Base-by-base conservation (phyloP, 768 basidiomycete species). In the Clavulina sp. region DNA sequence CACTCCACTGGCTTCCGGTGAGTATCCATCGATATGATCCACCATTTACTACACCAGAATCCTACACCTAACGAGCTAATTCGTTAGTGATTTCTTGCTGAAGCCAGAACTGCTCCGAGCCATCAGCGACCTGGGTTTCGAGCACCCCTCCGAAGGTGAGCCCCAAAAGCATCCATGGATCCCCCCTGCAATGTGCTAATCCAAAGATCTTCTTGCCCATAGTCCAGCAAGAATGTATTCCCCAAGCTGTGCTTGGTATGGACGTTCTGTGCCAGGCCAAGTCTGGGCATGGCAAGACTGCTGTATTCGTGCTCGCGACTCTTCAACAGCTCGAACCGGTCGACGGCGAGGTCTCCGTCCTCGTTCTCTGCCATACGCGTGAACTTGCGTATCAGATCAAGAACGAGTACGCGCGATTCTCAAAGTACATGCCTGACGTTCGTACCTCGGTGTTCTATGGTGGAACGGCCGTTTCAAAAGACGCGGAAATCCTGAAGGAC, bases 211-310 rank as follows among this genome's bases (percentile, higher is more conserved):
- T 31, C 18, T 21, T 32, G 19, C 34, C 16, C 56, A 16, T 61
- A 97, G 95, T 99, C 57, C 95, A 99, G 71, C 95, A 99, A 73
- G 95, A 99, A 73, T 97, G 95, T 68, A 97, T 99, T 60, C 95
- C 95, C 41, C 95, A 99, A 70, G 93, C 95, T 53, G 95, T 99
- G 60, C 75, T 99, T 50, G 95, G 95, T 56, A 97, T 96, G 87
- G 95, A 99, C 62, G 93, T 99, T 41, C 78, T 99, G 44, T 99
- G 95, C 69, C 95, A 99, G 69, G 95, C 95, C 56, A 99, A 97
- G 69, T 99, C 95, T 43, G 95, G 95, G 62, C 84, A 91, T 63
- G 88, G 89, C 61, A 99, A 99, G 73, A 99, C 95, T 19, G 95
- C 95, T 23, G 95, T 99, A 56, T 99, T 99, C 66, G 95, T 99